A percentile compares a stretch with the other conserved stretches of the same genome.
phyloP scores from a whole-genome alignment of 177 flowering plant genomes.

The Vitis hybrid region DNA sequence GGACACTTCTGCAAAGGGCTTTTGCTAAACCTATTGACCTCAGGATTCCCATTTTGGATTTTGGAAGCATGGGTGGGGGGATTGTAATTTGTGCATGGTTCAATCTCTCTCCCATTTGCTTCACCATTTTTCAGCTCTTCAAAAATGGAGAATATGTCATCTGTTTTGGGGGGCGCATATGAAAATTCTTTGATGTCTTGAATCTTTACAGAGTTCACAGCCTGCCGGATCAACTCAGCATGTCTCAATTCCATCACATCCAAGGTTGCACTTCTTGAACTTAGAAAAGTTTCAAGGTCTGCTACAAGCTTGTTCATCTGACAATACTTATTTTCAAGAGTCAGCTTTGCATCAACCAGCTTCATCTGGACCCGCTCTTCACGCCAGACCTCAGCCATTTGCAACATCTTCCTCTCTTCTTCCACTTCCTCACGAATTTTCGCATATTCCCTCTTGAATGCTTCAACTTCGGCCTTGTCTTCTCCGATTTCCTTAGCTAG shows the following conservation, averaged over 20 bases:
- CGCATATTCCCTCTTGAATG: slow-evolving; percentile 51
- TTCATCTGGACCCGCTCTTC: slow-evolving; percentile 87
- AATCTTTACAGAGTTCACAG: slow-evolving; percentile 43
- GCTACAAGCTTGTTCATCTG: slow-evolving; percentile 50
- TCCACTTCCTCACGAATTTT: slow-evolving; percentile 64
- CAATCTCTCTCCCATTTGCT: slow-evolving; percentile 51
- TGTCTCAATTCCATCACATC: slow-evolving; percentile 36
- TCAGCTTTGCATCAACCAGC: slow-evolving; percentile 66
- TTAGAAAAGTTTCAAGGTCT: slow-evolving; percentile 47
- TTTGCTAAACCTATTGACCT: slow-evolving; percentile 29
- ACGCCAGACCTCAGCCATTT: slow-evolving; percentile 84
- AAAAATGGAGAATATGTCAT: slow-evolving; percentile 56
- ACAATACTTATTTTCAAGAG: slow-evolving; percentile 54
- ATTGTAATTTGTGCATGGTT: slow-evolving; percentile 48
- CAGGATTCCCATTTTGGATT: slow-evolving; percentile 60
- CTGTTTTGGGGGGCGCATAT: slow-evolving; percentile 57
- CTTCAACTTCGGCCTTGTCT: slow-evolving; percentile 66
- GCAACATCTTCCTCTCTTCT: slow-evolving; percentile 73
- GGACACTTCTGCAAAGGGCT: slow-evolving; percentile 25
- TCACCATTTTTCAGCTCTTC: slow-evolving; percentile 59
- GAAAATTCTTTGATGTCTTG: slow-evolving; percentile 47
- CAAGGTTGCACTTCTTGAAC: slow-evolving; percentile 23
- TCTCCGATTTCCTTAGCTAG: slow-evolving; percentile 74
- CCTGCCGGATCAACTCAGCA: slow-evolving; percentile 42
- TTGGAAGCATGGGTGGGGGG: slow-evolving; percentile 66